Conservation (phyloP, 768 basidiomycete species). For the Leccinum broughii region DNA sequence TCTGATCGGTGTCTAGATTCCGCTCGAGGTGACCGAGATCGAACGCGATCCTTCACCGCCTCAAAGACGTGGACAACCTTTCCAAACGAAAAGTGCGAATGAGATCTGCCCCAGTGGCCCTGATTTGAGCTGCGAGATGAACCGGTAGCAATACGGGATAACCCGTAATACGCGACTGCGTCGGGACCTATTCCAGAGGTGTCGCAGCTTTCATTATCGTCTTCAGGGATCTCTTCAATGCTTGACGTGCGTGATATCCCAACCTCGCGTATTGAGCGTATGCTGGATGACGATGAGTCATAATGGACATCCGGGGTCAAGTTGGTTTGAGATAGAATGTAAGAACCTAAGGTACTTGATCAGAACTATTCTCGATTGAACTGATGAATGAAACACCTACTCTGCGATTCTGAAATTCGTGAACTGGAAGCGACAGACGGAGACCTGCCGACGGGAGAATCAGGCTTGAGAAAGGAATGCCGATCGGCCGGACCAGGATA, state of each 20-base stretch:
- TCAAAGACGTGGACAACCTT: constrained; percentile 52
- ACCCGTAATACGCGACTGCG: constrained; percentile 16
- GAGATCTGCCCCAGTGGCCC: constrained; percentile 36
- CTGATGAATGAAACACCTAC: constrained; percentile 7
- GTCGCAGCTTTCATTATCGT: constrained; percentile 22
- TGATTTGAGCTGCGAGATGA: constrained; percentile 21
- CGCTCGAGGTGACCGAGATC: constrained; percentile 45
- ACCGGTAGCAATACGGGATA: constrained; percentile 14
- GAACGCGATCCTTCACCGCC: constrained; percentile 44
- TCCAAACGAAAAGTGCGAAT: constrained; percentile 54
- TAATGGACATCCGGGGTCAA: constrained; percentile 2
- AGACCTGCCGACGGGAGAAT: constrained; percentile 6
- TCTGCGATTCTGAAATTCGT: constrained; percentile 5
- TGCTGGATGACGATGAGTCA: constrained; percentile 14
- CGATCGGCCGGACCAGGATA: constrained; percentile 23
- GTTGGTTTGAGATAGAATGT: not conserved
- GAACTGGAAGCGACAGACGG: constrained; percentile 13
- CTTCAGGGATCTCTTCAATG: constrained; percentile 42
- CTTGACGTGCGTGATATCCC: constrained; percentile 42
- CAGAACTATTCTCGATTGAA: not conserved
- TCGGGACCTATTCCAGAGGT: constrained; percentile 1
- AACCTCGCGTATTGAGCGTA: constrained; percentile 4
- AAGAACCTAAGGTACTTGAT: constrained; percentile 13
- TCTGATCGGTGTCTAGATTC: constrained; percentile 4
- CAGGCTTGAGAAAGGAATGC: not conserved